Conservation (phyloP, 2,329 filamentous ascomycete genomes). For the Penicillium rolfsii region DNA sequence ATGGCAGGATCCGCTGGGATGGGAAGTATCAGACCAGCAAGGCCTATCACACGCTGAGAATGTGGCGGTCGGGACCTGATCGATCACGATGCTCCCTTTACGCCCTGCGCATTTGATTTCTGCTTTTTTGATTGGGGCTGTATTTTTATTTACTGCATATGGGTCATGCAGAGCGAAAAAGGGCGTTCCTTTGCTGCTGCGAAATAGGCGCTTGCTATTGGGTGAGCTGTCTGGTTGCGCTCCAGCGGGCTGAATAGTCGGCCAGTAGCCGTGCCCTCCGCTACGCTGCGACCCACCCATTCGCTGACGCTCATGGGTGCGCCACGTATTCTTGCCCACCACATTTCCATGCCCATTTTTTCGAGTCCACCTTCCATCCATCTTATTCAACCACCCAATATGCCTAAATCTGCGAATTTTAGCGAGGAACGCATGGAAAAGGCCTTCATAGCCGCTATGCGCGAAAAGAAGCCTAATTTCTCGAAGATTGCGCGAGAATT, state of each 20-base stretch:
- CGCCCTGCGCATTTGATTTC: not conserved
- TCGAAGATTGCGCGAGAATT: too few relatives aligned
- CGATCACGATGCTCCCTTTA: conserved; percentile 11
- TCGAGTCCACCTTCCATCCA: too few relatives aligned
- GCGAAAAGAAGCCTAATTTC: too few relatives aligned
- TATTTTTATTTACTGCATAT: not conserved
- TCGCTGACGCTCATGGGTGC: too few relatives aligned
- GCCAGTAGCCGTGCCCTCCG: too few relatives aligned
- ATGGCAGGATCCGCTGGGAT: conserved; percentile 6
- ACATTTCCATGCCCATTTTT: too few relatives aligned
- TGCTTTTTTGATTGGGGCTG: conserved; percentile 5
- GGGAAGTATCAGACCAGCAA: not conserved
- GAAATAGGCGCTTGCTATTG: conserved; percentile 17
- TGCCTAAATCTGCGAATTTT: too few relatives aligned
- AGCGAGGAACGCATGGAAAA: too few relatives aligned
- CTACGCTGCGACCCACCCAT: too few relatives aligned
- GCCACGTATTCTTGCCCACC: too few relatives aligned
- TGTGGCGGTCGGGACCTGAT: conserved; percentile 16
- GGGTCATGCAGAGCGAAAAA: not conserved
- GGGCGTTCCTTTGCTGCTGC: conserved; percentile 7
- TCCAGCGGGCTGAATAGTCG: not conserved
- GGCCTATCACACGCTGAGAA: conserved; percentile 9
- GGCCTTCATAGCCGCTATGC: too few relatives aligned
- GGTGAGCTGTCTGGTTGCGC: not conserved
- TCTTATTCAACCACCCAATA: too few relatives aligned